Percentiles rank a stretch among this genome's conserved stretches.
These are phyloP conservation scores for Paraglomus brasilianum DNA, from an alignment of 192 early-diverging fungal species.

Conservation along the genomic window DNA sequence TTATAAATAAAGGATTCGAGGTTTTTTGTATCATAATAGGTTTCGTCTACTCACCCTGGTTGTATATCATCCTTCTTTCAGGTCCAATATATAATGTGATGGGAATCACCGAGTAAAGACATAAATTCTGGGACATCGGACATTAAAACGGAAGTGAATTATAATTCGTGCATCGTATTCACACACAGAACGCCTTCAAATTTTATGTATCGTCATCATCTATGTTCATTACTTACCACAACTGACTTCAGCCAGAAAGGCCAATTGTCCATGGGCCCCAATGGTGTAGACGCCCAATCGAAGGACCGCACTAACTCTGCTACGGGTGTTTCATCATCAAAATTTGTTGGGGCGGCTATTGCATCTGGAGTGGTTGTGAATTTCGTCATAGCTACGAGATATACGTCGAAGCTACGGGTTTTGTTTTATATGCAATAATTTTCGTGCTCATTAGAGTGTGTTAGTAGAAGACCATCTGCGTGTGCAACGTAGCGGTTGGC, in stretches of 20 bases:
- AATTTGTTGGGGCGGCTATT: no score
- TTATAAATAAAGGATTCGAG: background rate
- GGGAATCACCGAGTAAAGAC: slow-evolving; percentile 1
- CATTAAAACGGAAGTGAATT: background rate
- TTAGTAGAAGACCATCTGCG: no score
- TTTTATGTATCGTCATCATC: no score
- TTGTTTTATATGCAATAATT: no score
- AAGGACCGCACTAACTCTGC: slow-evolving; percentile 26
- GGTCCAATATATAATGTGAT: slow-evolving; percentile 5
- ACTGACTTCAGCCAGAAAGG: slow-evolving; percentile 11
- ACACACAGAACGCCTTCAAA: no score
- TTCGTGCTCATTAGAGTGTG: no score
- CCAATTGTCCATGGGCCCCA: slow-evolving; percentile 36
- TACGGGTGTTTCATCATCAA: slow-evolving; percentile 25
- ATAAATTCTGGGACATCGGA: background rate
- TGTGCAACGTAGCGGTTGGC: no score
- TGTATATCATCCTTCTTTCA: slow-evolving; percentile 18
- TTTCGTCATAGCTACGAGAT: no score
- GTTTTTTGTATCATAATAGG: background rate
- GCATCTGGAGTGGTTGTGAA: no score
- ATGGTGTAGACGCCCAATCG: slow-evolving; percentile 38
- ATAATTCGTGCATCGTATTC: no score
- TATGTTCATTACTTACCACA: background rate
- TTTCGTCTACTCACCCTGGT: slow-evolving; percentile 11
- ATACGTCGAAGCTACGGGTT: no score